A percentile compares a stretch with the other conserved stretches of the same genome.
phyloP scores from a whole-genome alignment of 225 moss, liverwort and hornwort genomes.

The Takakia lepidozioides region DNA sequence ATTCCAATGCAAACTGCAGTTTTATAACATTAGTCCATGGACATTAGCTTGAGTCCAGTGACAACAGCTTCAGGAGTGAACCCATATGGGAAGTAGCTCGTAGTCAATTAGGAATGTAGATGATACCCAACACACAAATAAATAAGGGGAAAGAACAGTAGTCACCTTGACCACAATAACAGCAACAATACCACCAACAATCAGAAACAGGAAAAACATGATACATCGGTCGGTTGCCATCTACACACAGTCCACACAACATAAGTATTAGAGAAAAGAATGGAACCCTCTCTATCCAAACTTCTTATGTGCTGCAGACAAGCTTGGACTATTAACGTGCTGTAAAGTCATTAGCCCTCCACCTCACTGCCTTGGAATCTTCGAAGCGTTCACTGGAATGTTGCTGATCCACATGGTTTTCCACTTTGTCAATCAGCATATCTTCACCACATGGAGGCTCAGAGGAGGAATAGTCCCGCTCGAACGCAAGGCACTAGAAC shows the following conservation, averaged over 20 bases:
- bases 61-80: not conserved
- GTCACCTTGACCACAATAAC: conserved; percentile 86
- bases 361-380: no score
- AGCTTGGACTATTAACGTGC: no score
- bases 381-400: no score
- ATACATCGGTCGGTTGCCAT: conserved; percentile 93
- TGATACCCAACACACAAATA: not conserved
- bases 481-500: no score
- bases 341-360: no score
- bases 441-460: no score
- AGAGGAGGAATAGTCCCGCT: no score
- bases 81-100: not conserved
- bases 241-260: conserved; percentile 24
- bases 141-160: not conserved
- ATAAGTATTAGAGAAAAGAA: not conserved
- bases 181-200: conserved; percentile 78
- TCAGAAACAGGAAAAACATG: conserved; percentile 74
- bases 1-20: not conserved
- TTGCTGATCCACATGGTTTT: no score
- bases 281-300: not conserved
- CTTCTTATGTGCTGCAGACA: no score
- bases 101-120: not conserved
- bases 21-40: not conserved
- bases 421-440: no score
- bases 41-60: not conserved